Base-by-base conservation (phyloP, 495 filamentous ascomycete species). In the Pseudotulostoma volvatum region DNA sequence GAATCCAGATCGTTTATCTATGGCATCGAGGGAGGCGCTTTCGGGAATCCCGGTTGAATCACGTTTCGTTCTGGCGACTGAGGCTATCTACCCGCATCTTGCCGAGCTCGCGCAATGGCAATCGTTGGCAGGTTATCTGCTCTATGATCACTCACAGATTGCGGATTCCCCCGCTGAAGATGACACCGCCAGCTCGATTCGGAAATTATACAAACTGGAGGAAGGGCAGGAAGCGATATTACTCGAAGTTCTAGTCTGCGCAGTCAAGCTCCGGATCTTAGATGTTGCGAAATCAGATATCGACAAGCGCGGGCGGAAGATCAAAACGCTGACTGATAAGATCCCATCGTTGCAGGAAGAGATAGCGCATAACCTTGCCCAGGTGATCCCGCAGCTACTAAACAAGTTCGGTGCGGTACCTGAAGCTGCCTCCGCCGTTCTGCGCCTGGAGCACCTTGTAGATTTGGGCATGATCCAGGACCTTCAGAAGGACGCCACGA, bases 391-490 rank as follows among this genome's bases (percentile, higher is more conserved):
- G 1, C 76, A 71, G 28, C 70, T 97, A 1, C 59, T 97, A 34
- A 90, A 81, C 47, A 42, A 93, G 49, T 97, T 82, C 44, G 92
- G 90, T 2, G 80, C 84, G 4, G 70, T 80, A n/a, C 80, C 92
- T 7, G 74, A 79, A 47, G 81, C 87, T 9, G 86, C 86, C 1
- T 77, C 84, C 9, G 73, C 77, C 11, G 86, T 95, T 21, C 61
- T 97, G 13, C 76, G 84, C 5, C 64, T 97, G n/a, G 84, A 87
- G 48, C 82, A 85, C 51, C 71, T 79, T 15, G 73, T 97, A 13
- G 81, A 94, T 47, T 68, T 95, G 2, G 79, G 84, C 36, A 74
- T 90, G 16, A 90, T 94, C 53, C 78, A 90, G 50, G 83, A 93
- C 48, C 63, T 96, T 9, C 79, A 86, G 15, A 84, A 93, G 53